Base-by-base conservation (phyloP, 2,329 filamentous ascomycete species). In the Xylariaceae sp. region DNA sequence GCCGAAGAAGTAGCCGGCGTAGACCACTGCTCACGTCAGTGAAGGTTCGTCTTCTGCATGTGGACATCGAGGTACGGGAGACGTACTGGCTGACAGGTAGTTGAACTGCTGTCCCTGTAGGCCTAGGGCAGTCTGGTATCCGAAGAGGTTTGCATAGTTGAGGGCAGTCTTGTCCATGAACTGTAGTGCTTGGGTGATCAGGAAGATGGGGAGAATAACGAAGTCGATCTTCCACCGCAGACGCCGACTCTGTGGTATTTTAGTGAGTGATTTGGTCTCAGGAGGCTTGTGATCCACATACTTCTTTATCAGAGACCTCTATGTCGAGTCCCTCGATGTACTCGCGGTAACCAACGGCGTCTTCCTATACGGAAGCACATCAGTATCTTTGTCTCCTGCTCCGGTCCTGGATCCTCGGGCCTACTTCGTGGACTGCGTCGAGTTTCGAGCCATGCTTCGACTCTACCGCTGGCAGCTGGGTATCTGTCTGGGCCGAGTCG, bases 1-100 rank as follows among this genome's bases (percentile, higher is more conserved):
- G 2, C 64, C 64, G 40, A 66, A 60, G 56, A 66, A 67, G 42
- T 66, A 67, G 2, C 64, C 63, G 4, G 61, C 62, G 42, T 66
- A 67, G 1, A 66, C 52, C 52, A 66, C 56, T 61, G 16, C n/a
- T n/a, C n/a, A 18, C 34, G 24, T 38, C 35, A 31, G 30, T 37
- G 16, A 4, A 37, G 4, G 19, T 12, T 24, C 19, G 6, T 8
- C 34, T 22, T 22, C 19, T n/a, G 17, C 18, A 11, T 9, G n/a
- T 26, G 22, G 22, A 26, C 22, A 30, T 24, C 4, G 16, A 3
- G 24, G 15, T 4, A 31, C 17, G 19, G n/a, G 30, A 8, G 13
- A 17, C 48, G 29, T 46, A 57, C 55, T 62, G 16, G 60, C 62
- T 34, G 61, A 62, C 9, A 65, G 56, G 37, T 62, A 63, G 37